Evolutionary conservation across 768 basidiomycete genomes (phyloP).

Genomic region (Leccinum broughii): DNA sequence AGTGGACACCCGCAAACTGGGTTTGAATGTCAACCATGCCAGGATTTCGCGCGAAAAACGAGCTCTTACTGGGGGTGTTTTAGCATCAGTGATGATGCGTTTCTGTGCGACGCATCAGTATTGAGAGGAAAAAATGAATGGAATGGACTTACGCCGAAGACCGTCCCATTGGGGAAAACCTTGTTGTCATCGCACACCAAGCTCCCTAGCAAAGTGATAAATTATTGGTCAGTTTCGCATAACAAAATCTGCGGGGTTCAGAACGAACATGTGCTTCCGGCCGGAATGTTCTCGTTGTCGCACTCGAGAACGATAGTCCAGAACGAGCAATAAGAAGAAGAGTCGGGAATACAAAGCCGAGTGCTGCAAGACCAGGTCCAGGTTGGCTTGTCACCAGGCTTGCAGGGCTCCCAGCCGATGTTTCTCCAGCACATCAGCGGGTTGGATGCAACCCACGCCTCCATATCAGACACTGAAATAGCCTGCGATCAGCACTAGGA

Average conservation of each 20-base stretch:
- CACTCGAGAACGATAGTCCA: slow-evolving; percentile 16
- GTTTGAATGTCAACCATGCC: neutral
- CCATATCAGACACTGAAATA: slow-evolving; percentile 1
- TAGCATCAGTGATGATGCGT: neutral
- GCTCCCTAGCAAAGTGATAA: slow-evolving; percentile 2
- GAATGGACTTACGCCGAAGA: slow-evolving; percentile 4
- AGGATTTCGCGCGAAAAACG: neutral
- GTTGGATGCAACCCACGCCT: neutral
- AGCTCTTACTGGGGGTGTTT: neutral
- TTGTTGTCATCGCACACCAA: slow-evolving; percentile 6
- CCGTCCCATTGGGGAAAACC: slow-evolving; percentile 8
- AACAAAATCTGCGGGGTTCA: too few relatives aligned
- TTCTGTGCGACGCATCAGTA: neutral
- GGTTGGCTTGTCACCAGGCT: neutral
- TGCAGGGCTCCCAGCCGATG: slow-evolving; percentile 2
- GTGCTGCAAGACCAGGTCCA: slow-evolving; percentile 6
- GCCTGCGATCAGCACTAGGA: neutral
- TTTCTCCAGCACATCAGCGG: slow-evolving; percentile 4
- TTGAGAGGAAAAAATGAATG: neutral
- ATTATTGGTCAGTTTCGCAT: neutral
- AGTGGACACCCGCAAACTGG: neutral
- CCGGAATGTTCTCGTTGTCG: slow-evolving; percentile 5
- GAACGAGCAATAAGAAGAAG: neutral
- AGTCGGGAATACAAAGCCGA: slow-evolving; percentile 5
- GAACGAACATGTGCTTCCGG: slow-evolving; percentile 7